Base-by-base conservation (phyloP, 345 rosid species). In the Lumnitzera racemosa region DNA sequence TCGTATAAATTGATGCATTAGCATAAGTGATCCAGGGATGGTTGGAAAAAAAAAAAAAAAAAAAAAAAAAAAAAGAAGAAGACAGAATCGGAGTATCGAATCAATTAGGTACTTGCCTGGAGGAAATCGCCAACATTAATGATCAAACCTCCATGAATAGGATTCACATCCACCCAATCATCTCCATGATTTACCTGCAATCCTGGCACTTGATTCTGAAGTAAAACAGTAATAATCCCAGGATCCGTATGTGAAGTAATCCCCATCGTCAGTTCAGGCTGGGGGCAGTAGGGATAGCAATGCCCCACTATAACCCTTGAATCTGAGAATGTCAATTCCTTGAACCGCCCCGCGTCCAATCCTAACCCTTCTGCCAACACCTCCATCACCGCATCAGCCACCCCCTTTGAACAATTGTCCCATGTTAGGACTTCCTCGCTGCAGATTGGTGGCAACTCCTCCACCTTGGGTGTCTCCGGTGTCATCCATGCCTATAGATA, bases 371-470 rank as follows among this genome's bases (percentile, higher is more conserved):
- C 74, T 54, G 71, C 56, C 52, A 73, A 46, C 59, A 77, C 52
- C 71, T 70, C 81, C 78, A 77, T 73, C 71, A 77, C 71, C 49
- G 48, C 57, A 59, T 74, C 82, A 3, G 36, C 74, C 52, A 78
- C 76, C 27, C 46, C 59, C 49, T 24, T 74, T 3, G 67, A 71
- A 1, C 41, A 61, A 15, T 0, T 8, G 43, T 78, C 78, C 78
- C 78, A 78, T 3, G 29, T 64, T n/a, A 57, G n/a, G 49, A 51
- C 63, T 70, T 71, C 71, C 14, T 54, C 25, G 11, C 76, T 25
- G 53, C 70, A 65, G 2, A 55, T 41, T 54, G 73, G 76, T 0
- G 82, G 76, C 7, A 78, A 41, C 65, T 70, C 69, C 61, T 59
- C 78, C 2, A 50, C 27, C 12, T 49, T 14, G 0, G 17, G 56